phyloP scores from a whole-genome alignment of 2,329 filamentous ascomycete genomes.

The Fusarium solani-melongenae region DNA sequence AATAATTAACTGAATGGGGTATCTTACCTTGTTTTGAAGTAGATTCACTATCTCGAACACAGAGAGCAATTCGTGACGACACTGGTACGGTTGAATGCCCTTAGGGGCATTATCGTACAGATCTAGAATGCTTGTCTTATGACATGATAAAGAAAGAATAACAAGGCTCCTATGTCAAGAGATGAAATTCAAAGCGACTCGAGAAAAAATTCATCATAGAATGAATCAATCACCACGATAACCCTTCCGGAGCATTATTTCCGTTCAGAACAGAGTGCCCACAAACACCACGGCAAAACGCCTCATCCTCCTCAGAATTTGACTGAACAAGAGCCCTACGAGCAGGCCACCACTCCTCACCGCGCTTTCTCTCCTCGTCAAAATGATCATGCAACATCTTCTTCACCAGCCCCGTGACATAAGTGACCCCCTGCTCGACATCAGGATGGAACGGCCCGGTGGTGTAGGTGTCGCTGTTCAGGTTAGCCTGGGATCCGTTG shows the following conservation, averaged over 20 bases:
- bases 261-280: neutral
- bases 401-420: constrained; percentile 3
- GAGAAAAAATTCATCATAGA: too few relatives aligned
- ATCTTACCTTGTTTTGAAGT: too few relatives aligned
- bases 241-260: neutral
- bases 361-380: constrained; percentile 9
- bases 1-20: too few relatives aligned
- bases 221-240: constrained; percentile 1
- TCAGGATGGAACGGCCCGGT: constrained; percentile 71
- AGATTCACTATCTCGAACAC: too few relatives aligned
- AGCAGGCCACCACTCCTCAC: constrained; percentile 15
- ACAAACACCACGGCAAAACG: constrained; percentile 12
- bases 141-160: too few relatives aligned
- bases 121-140: too few relatives aligned
- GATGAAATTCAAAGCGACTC: too few relatives aligned
- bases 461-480: constrained; percentile 69
- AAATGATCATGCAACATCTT: constrained; percentile 8
- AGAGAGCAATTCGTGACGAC: too few relatives aligned
- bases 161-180: too few relatives aligned
- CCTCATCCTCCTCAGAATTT: constrained; percentile 4
- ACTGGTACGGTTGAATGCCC: too few relatives aligned
- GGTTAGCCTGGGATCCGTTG: constrained; percentile 66
- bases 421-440: constrained; percentile 60
- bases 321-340: neutral
- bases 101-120: too few relatives aligned